These are phyloP conservation scores for Escovopsis sp. DNA, from an alignment of 2,329 filamentous ascomycete genomes.

Conservation along the genomic window DNA sequence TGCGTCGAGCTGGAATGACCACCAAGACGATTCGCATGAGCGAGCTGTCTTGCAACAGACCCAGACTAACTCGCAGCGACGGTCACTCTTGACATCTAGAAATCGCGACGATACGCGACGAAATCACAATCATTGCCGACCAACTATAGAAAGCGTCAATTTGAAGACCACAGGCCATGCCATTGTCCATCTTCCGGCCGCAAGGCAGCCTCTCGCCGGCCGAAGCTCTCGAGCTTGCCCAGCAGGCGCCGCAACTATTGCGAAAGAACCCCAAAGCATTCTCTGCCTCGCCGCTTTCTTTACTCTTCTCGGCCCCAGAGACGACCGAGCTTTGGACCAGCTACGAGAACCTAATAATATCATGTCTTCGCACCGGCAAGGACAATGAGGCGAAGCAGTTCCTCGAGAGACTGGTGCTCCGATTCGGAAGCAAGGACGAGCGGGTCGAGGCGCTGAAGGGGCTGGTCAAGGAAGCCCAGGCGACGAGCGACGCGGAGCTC, in stretches of 20 bases:
- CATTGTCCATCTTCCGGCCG: constrained; percentile 39
- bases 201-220: constrained; percentile 41
- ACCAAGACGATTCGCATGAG: too few relatives aligned
- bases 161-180: constrained; percentile 21
- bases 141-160: too few relatives aligned
- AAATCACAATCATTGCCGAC: too few relatives aligned
- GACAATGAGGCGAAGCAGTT: constrained; percentile 62
- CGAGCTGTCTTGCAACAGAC: too few relatives aligned
- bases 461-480: constrained; percentile 71
- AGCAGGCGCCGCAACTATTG: constrained; percentile 44
- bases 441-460: constrained; percentile 72
- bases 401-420: constrained; percentile 57
- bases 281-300: constrained; percentile 37
- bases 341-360: constrained; percentile 75
- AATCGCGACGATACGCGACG: too few relatives aligned
- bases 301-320: constrained; percentile 46
- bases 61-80: too few relatives aligned
- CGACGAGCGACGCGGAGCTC: constrained; percentile 49
- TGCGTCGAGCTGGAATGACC: too few relatives aligned
- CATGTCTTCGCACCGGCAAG: constrained; percentile 74
- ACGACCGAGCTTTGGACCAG: constrained; percentile 68
- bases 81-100: too few relatives aligned
- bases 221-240: constrained; percentile 42
- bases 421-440: constrained; percentile 77
- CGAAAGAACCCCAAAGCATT: constrained; percentile 37